Base-by-base conservation (phyloP, 306 rosid genomes). In the Vigna radiata region DNA sequence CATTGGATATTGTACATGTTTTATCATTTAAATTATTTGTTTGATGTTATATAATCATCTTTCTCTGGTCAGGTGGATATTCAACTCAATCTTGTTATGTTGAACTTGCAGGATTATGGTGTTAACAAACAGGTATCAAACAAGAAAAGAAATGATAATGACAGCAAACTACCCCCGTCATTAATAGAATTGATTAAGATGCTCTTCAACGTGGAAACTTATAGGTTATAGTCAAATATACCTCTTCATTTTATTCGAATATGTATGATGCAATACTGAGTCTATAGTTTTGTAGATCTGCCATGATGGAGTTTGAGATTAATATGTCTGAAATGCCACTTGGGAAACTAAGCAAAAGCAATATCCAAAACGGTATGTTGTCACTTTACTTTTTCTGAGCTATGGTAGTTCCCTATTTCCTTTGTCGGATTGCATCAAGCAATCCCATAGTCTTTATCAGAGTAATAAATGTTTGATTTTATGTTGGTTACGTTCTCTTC, bases 281-380 rank as follows among this genome's bases (percentile, higher is more conserved):
- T 73, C 49, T 70, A 77, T 71, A 67, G 53, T 81, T 77, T 85
- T 83, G 82, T 91, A 95, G 98, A 86, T 90, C 97, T 79, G 98
- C 97, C 69, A 92, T 95, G 98, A 86, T 95, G 97, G 98, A 95
- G 78, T 95, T 92, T 79, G 97, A 95, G 87, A 95, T 95, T 76
- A 95, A 95, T 83, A 83, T 95, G 98, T 82, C 97, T 1, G 97
- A 95, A 83, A 95, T 95, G 98, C 98, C 98, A 4, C 97, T 95
- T 70, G 98, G 98, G 75, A 95, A 90, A 81, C 88, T 95, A 81
- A 95, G 97, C 93, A 92, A 88, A 86, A 85, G 83, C 73, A 95
- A 92, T 68, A 92, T 95, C 62, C 95, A 92, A 83, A 89, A 88
- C 84, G 98, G 98, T 92, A 89, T 39, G 61, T 53, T 62, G 36